These are phyloP conservation scores for Candida pseudoviswanathii DNA, from an alignment of 1,139 yeast species.

Conservation along the genomic window DNA sequence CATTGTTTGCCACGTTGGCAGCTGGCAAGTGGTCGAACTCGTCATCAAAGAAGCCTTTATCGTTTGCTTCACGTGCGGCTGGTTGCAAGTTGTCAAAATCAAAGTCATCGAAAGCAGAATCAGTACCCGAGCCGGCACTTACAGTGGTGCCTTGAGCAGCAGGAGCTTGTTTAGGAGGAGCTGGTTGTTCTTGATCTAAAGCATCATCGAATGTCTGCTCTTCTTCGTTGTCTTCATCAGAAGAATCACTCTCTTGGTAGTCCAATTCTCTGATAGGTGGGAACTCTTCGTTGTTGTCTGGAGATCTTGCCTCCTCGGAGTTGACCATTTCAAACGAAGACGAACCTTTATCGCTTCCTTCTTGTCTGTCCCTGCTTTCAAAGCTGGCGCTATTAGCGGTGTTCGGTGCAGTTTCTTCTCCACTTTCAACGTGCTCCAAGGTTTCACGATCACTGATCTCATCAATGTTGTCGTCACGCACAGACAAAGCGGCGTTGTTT, in stretches of 20 bases:
- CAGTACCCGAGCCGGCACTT: not conserved
- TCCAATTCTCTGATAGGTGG: conserved; percentile 74
- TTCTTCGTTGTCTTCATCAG: conserved; percentile 35
- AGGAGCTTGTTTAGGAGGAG: conserved; percentile 9
- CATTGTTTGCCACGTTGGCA: conserved; percentile 43
- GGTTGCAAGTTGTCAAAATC: conserved; percentile 46
- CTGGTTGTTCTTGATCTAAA: conserved; percentile 23
- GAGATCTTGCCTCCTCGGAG: conserved; percentile 44
- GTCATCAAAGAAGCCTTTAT: conserved; percentile 37
- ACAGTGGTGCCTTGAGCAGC: conserved; percentile 10
- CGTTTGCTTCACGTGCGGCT: conserved; percentile 31
- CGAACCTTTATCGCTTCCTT: conserved; percentile 45
- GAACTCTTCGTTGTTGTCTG: conserved; percentile 44
- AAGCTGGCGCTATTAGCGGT: conserved; percentile 19
- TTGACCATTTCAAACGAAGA: conserved; percentile 56
- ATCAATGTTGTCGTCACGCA: conserved; percentile 68
- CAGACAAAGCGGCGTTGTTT: conserved; percentile 88
- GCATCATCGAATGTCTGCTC: conserved; percentile 42
- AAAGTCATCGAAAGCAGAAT: conserved; percentile 27
- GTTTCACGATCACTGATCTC: conserved; percentile 66
- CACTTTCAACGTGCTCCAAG: conserved; percentile 35
- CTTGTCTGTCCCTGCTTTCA: conserved; percentile 18
- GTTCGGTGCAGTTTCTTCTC: conserved; percentile 21
- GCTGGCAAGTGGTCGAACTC: conserved; percentile 43
- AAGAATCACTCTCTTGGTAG: conserved; percentile 55